phyloP scores from a whole-genome alignment of 2,329 filamentous ascomycete species.

The Neurospora sp. region DNA sequence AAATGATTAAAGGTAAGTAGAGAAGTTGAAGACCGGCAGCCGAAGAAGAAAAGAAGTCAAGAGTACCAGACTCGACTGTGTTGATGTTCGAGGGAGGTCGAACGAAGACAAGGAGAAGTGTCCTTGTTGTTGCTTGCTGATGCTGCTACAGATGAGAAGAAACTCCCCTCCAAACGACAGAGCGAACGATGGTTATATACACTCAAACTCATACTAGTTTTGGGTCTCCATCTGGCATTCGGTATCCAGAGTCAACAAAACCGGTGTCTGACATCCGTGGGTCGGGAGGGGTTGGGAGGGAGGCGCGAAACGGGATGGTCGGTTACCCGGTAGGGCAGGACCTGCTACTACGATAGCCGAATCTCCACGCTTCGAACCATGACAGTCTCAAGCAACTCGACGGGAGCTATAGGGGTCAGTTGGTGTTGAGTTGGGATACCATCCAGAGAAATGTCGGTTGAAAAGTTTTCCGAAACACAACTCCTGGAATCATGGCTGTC shows the following conservation, averaged over 20 bases:
- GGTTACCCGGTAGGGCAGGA: background rate
- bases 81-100: background rate
- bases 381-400: background rate
- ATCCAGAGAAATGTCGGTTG: background rate
- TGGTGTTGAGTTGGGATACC: background rate
- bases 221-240: background rate
- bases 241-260: background rate
- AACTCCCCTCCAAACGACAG: background rate
- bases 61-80: background rate
- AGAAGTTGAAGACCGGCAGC: background rate
- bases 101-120: background rate
- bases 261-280: background rate
- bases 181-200: background rate
- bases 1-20: background rate
- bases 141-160: background rate
- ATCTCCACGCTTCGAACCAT: background rate
- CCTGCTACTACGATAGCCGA: background rate
- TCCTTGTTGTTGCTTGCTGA: background rate
- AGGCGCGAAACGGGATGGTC: background rate
- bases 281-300: background rate
- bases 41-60: background rate
- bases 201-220: background rate
- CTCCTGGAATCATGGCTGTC: background rate
- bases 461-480: background rate
- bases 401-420: background rate